phyloP scores from a whole-genome alignment of 345 rosid genomes.

The Brassica napus region Da-Ae NC_063441.1:21664001-21664500 shows the following conservation, averaged over 20 bases:
- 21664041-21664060: constrained; percentile 76
- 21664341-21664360: constrained; percentile 78
- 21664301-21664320: constrained; percentile 83
- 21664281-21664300: constrained; percentile 76
- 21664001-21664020: constrained; percentile 96
- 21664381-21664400: constrained; percentile 67
- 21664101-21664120: constrained; percentile 91
- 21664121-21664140: constrained; percentile 98
- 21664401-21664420: constrained; percentile 79
- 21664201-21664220: constrained; percentile 86
- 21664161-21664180: constrained; percentile 87
- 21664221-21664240: constrained; percentile 79
- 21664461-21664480: constrained; percentile 91
- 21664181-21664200: constrained; percentile 82
- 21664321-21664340: constrained; percentile 93
- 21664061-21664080: constrained; percentile 95
- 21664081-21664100: constrained; percentile 73
- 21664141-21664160: constrained; percentile 88
- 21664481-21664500: constrained; percentile 84
- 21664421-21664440: constrained; percentile 95
- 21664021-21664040: constrained; percentile 96
- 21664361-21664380: constrained; percentile 63
- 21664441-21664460: constrained; percentile 71
- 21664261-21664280: constrained; percentile 85
- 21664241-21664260: constrained; percentile 84